Evolutionary conservation across 768 basidiomycete genomes (phyloP).

Genomic region (Boletus sp.): DNA sequence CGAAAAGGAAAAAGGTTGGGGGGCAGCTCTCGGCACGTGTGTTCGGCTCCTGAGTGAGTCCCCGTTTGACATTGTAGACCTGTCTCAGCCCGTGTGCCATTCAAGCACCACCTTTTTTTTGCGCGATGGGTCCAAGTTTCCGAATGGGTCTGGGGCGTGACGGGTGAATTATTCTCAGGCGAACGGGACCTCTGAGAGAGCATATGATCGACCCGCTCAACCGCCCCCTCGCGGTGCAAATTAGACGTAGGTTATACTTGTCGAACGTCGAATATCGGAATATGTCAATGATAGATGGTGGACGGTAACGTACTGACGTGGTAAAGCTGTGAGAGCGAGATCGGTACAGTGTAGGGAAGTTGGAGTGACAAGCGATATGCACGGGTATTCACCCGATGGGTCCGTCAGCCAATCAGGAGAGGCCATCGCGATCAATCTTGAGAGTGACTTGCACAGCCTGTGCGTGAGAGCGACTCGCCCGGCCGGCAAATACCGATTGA

Average conservation of each 20-base stretch:
- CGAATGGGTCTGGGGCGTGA: constrained; percentile 19
- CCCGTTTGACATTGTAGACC: constrained; percentile 2
- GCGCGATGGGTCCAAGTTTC: constrained; percentile 12
- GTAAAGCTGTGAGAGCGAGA: constrained; percentile 3
- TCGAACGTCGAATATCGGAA: constrained; percentile 8
- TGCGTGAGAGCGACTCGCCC: constrained; percentile 22
- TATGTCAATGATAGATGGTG: not conserved
- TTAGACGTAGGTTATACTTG: constrained; percentile 17
- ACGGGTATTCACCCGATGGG: constrained; percentile 10
- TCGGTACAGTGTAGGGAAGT: not conserved
- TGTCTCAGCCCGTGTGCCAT: constrained; percentile 3
- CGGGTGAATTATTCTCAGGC: constrained; percentile 8
- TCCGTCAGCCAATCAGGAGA: constrained; percentile 12
- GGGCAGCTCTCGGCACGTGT: not conserved
- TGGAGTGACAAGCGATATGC: not conserved
- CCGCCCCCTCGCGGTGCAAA: not conserved
- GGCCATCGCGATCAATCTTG: constrained; percentile 22
- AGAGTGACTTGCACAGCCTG: constrained; percentile 26
- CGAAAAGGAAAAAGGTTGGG: not conserved
- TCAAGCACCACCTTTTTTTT: not conserved
- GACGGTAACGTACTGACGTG: constrained; percentile 16
- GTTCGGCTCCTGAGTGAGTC: constrained; percentile 12
- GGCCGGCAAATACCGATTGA: constrained; percentile 30
- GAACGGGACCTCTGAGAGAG: not conserved
- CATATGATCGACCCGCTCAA: constrained; percentile 16